Base-by-base conservation (phyloP, 257 asterid species). In the Euphrasia confusa region DNA sequence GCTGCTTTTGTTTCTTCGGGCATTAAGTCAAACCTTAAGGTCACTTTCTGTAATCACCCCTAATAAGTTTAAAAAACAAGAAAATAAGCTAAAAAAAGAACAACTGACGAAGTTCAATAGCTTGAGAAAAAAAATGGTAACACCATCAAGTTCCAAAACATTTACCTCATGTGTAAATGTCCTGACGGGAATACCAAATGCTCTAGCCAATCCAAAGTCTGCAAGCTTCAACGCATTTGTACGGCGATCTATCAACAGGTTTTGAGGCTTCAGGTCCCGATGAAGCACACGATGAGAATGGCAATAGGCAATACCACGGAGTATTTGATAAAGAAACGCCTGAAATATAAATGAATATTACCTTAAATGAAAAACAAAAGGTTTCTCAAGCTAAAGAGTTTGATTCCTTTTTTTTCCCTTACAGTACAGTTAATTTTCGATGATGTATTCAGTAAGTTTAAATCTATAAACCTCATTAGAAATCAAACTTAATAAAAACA, bases 191-290 rank as follows among this genome's bases (percentile, higher is more conserved):
- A 90, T 90, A 63, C 98, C 96, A 68, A 85, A 90, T 61, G 98
- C 98, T 74, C 98, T 79, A 59, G 96, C 98, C 86, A 90, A 78
- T 60, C 96, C 98, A 75, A 90, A 90, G 81, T 90, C 98, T 56
- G 98, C 98, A 69, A 90, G 96, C 83, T 90, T 90, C 64, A 90
- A 66, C 35, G 88, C 81, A 74, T 88, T 90, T 58, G 94, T 88
- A 63, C 94, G 84, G 15, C 84, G 82, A 79, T 90, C 96, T 53
- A 90, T 88, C 77, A 90, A 80, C 85, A 90, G 81, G 81, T 90
- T 90, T 73, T 90, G 98, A 67, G 98, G 98, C 80, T 90, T 90
- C 82, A 90, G 71, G 77, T 90, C 98, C 64, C 98, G 87, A 66
- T 87, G 98, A 60, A 90, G 96, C 58, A 90, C 94, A 66, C 98